A percentile compares a stretch with the other conserved stretches of the same genome.
phyloP scores from a whole-genome alignment of 2,329 filamentous ascomycete genomes.

The Xylariomycetidae sp. region DNA sequence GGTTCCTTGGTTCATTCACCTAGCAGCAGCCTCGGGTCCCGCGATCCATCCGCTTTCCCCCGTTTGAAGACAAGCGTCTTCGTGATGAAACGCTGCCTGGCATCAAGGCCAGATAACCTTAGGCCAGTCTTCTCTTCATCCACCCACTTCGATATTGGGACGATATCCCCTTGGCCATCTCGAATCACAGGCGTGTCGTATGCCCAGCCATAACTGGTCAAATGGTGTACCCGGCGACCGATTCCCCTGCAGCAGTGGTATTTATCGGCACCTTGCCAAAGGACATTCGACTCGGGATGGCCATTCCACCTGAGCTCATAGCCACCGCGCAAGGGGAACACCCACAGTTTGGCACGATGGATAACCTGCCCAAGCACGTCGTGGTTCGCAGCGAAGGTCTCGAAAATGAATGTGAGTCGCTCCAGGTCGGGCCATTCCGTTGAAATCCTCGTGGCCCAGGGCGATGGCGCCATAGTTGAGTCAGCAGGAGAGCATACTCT shows the following conservation, averaged over 20 bases:
- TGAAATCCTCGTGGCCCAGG: constrained; percentile 18
- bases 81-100: constrained; percentile 16
- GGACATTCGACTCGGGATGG: constrained; percentile 7
- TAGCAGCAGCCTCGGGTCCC: no score
- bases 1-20: no score
- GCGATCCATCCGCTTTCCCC: no score
- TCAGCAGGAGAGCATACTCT: constrained; percentile 15
- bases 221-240: no score
- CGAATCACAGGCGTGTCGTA: constrained; percentile 3
- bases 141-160: constrained; percentile 9
- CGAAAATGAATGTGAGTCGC: constrained; percentile 19
- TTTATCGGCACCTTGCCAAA: constrained; percentile 15
- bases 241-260: constrained; percentile 19
- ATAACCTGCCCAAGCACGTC: neutral
- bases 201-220: neutral
- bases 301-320: constrained; percentile 18
- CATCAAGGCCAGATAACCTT: neutral
- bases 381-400: constrained; percentile 18
- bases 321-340: constrained; percentile 4
- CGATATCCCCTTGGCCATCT: neutral
- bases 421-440: constrained; percentile 20
- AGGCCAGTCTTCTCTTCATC: constrained; percentile 5
- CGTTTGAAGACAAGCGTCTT: constrained; percentile 11
- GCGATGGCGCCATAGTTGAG: constrained; percentile 15
- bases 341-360: neutral